A percentile compares a stretch with the other conserved stretches of the same genome.
Conservation (phyloP, 306 rosid genomes). For the Alnus rubra region DNA sequence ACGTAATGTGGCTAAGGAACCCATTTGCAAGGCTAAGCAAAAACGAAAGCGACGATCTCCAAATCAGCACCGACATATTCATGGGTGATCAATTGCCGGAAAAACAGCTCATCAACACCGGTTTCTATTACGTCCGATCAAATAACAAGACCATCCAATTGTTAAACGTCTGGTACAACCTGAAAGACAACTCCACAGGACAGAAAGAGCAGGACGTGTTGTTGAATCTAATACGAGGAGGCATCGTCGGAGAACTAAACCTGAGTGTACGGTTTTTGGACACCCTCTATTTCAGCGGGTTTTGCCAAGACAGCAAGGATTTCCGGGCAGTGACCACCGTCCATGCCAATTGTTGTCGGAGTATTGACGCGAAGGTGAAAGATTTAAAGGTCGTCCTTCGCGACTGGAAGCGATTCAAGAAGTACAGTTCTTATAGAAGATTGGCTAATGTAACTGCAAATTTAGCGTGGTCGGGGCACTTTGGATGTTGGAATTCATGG, state of each 20-base stretch:
- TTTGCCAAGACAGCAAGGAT: constrained; percentile 73
- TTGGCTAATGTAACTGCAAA: constrained; percentile 13
- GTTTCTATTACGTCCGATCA: constrained; percentile 63
- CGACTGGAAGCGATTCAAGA: constrained; percentile 73
- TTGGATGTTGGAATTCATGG: constrained; percentile 61
- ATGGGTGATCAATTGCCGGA: constrained; percentile 50
- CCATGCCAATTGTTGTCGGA: constrained; percentile 83
- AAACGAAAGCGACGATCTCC: constrained; percentile 57
- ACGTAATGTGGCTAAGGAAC: constrained; percentile 84
- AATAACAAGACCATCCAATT: constrained; percentile 65
- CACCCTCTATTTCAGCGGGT: constrained; percentile 77
- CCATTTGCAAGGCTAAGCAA: constrained; percentile 59
- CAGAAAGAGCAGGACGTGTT: constrained; percentile 82
- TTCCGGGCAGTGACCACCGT: constrained; percentile 53
- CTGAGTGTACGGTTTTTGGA: constrained; percentile 68
- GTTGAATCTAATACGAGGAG: constrained; percentile 29
- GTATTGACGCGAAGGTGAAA: constrained; percentile 53
- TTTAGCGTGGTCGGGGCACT: constrained; percentile 48
- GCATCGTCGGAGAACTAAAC: constrained; percentile 38
- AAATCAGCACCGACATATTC: constrained; percentile 60
- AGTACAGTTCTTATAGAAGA: constrained; percentile 7
- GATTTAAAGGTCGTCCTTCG: constrained; percentile 47
- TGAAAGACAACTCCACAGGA: constrained; percentile 54
- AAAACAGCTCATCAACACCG: constrained; percentile 59
- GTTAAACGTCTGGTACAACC: constrained; percentile 62